Base-by-base conservation (phyloP, 148 eudicot species). In the Rhododendron kiyosumense region DNA sequence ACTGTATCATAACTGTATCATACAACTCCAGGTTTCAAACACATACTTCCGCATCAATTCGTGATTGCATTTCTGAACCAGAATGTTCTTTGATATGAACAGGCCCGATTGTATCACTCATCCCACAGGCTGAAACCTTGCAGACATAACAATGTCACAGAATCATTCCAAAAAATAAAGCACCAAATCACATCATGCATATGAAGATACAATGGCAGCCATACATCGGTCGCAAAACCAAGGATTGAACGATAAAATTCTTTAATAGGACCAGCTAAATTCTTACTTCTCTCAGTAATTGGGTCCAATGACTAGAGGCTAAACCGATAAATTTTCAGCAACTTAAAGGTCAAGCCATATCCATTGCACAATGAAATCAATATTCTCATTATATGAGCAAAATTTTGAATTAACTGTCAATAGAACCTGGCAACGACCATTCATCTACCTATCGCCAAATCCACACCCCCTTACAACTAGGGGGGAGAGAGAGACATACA, bases 61-160 rank as follows among this genome's bases (percentile, higher is more conserved):
- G 95, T 4, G 98, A 93, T 81, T 97, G 99, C 98, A 97, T 97
- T 88, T 94, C 98, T n/a, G 98, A 91, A 84, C 98, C 95, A 34
- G 98, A 93, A 88, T 91, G 90, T 88, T 94, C 98, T 90, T 94
- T 96, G 82, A 95, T 83, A 89, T 96, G 98, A 87, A 96, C 89
- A 75, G 98, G 99, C 43, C 99, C 99, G 22, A 96, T 91, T 83
- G 89, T 84, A 87, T 96, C 97, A 81, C 98, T 96, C 99, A 96
- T 96, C 77, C 99, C 99, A 89, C 99, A 96, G 30, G 74, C 79
- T 51, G 99, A 94, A 86, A 96, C 97, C 99, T 96, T 38, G 85
- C 43, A 87, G 13, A 88, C 24, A 52, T 84, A 87, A 45, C 38
- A 83, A 48, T 20, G 67, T 3, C 82, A 83, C 38, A 61, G 41